These are phyloP conservation scores for Apiospora sp. DNA, from an alignment of 2,329 filamentous ascomycete genomes.

Conservation along the genomic window DNA sequence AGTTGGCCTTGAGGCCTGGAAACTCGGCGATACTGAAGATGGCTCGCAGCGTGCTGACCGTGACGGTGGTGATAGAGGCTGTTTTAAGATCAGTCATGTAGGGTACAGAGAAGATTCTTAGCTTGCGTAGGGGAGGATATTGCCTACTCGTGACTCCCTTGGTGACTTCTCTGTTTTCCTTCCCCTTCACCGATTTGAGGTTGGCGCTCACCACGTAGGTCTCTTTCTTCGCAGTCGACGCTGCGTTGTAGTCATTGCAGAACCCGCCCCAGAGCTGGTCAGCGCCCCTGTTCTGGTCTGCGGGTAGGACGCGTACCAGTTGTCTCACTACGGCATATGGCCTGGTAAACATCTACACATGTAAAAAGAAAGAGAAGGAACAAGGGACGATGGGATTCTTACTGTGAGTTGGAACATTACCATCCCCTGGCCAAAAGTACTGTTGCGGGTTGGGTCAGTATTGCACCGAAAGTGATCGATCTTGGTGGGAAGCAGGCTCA, in stretches of 20 bases:
- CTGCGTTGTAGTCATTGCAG: not conserved
- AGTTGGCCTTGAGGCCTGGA: slow-evolving; percentile 18
- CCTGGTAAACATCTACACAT: too few relatives aligned
- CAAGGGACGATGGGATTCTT: too few relatives aligned
- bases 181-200: slow-evolving; percentile 22
- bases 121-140: too few relatives aligned
- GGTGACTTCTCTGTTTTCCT: slow-evolving; percentile 6
- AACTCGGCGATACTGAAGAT: slow-evolving; percentile 25
- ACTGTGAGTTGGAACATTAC: slow-evolving; percentile 15
- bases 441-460: not conserved
- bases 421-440: slow-evolving; percentile 24
- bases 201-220: slow-evolving; percentile 23
- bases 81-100: not conserved
- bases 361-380: too few relatives aligned
- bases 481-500: not conserved
- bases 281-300: too few relatives aligned
- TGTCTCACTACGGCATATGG: too few relatives aligned
- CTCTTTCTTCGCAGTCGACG: not conserved
- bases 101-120: too few relatives aligned
- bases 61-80: slow-evolving; percentile 20
- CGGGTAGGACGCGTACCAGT: too few relatives aligned
- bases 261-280: too few relatives aligned
- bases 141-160: not conserved
- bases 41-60: slow-evolving; percentile 25
- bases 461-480: too few relatives aligned